A percentile compares a stretch with the other conserved stretches of the same genome.
Evolutionary conservation across 129 eudicot species (phyloP).

Genomic region (Escallonia rubra): DNA sequence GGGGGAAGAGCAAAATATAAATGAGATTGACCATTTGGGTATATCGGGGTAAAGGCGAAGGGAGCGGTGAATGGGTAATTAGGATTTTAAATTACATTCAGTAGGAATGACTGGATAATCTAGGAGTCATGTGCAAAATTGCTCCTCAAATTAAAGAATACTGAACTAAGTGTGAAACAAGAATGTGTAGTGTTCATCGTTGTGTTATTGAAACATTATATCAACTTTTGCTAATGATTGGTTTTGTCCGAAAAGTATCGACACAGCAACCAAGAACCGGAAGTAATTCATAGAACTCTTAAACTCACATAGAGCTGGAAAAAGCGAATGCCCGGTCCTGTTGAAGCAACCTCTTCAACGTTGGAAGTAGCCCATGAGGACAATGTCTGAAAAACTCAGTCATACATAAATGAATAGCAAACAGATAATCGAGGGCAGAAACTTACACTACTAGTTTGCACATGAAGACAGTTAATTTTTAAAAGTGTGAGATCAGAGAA

Average conservation of each 20-base stretch:
- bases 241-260: background rate
- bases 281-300: conserved; percentile 1
- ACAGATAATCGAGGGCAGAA: background rate
- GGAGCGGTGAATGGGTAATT: no score
- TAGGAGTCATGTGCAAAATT: no score
- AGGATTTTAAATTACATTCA: no score
- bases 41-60: no score
- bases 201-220: no score
- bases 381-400: conserved; percentile 47
- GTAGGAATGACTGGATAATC: no score
- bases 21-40: no score
- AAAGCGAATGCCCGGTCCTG: conserved; percentile 87
- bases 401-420: conserved; percentile 6
- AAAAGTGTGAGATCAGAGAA: background rate
- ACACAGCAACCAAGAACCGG: background rate
- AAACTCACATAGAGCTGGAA: conserved; percentile 91
- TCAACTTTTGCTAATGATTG: no score
- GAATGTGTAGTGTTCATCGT: no score
- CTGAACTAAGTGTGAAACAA: no score
- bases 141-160: no score
- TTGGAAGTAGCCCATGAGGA: conserved; percentile 91
- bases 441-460: background rate
- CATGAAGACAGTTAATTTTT: background rate
- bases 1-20: background rate
- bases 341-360: conserved; percentile 93